A percentile compares a stretch with the other conserved stretches of the same genome.
phyloP scores from a whole-genome alignment of 1,284 basidiomycete species.

The Austropuccinia psidii region DNA sequence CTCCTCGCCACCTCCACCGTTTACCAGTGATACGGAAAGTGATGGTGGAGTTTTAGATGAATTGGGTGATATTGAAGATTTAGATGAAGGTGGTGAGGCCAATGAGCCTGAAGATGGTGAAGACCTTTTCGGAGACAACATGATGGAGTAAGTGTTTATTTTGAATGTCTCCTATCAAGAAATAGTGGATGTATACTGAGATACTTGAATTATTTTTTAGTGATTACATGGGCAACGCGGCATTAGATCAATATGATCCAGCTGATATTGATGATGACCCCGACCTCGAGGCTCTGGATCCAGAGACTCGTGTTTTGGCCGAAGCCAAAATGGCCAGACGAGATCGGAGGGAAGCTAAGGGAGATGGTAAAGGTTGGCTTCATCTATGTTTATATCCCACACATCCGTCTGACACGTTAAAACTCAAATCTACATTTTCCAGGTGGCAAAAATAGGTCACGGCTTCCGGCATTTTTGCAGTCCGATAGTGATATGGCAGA shows the following conservation, averaged over 20 bases:
- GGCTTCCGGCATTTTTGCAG: constrained; percentile 74
- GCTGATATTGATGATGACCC: constrained; percentile 78
- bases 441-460: constrained; percentile 54
- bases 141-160: constrained; percentile 59
- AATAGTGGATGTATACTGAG: neutral
- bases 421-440: constrained; percentile 26
- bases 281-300: constrained; percentile 64
- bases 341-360: constrained; percentile 66
- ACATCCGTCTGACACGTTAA: constrained; percentile 49
- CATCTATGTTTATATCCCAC: constrained; percentile 38
- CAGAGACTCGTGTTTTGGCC: constrained; percentile 67
- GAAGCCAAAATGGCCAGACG: constrained; percentile 81
- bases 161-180: neutral
- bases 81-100: constrained; percentile 52
- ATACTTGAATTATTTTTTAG: constrained; percentile 50
- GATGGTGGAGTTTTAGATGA: constrained; percentile 47
- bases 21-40: constrained; percentile 33
- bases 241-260: constrained; percentile 79
- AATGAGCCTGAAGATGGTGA: constrained; percentile 71
- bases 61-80: constrained; percentile 56
- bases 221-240: constrained; percentile 76
- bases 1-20: constrained; percentile 37
- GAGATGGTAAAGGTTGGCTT: constrained; percentile 51
- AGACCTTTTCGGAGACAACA: constrained; percentile 77
- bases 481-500: constrained; percentile 56